Conservation (phyloP, 257 asterid genomes). For the Galeopsis tetrahit region DNA sequence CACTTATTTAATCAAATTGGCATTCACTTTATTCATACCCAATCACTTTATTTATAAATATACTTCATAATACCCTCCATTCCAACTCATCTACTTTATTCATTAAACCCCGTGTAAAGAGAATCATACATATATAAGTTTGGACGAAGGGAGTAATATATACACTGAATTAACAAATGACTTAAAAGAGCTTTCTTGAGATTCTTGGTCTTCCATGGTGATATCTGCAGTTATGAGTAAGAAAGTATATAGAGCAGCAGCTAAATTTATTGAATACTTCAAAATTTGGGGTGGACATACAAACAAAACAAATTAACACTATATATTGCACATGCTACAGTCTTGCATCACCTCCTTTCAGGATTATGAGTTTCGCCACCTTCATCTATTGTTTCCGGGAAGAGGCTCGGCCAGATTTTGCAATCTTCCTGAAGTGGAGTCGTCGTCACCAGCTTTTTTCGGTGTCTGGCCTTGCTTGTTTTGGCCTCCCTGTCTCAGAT, state of each 20-base stretch:
- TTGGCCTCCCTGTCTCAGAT: conserved; percentile 61
- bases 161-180: too few species aligned
- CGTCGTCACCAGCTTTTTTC: conserved; percentile 53
- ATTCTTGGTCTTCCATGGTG: background rate
- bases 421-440: conserved; percentile 28
- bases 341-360: conserved; percentile 23
- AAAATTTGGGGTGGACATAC: conserved; percentile 27
- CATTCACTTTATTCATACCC: too few species aligned
- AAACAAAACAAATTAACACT: background rate
- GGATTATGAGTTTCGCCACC: background rate
- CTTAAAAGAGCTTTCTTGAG: background rate
- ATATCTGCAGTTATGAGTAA: background rate
- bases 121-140: too few species aligned
- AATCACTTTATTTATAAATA: too few species aligned
- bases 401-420: conserved; percentile 45
- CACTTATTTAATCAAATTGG: too few species aligned
- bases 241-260: conserved; percentile 15
- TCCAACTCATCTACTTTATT: too few species aligned
- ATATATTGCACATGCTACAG: conserved; percentile 6
- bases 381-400: conserved; percentile 41
- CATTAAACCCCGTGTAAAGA: too few species aligned
- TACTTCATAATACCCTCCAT: too few species aligned
- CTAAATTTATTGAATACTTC: conserved; percentile 29
- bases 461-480: conserved; percentile 52
- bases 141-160: too few species aligned